phyloP scores from a whole-genome alignment of 768 basidiomycete species.

The Collybia mongolica region DNA sequence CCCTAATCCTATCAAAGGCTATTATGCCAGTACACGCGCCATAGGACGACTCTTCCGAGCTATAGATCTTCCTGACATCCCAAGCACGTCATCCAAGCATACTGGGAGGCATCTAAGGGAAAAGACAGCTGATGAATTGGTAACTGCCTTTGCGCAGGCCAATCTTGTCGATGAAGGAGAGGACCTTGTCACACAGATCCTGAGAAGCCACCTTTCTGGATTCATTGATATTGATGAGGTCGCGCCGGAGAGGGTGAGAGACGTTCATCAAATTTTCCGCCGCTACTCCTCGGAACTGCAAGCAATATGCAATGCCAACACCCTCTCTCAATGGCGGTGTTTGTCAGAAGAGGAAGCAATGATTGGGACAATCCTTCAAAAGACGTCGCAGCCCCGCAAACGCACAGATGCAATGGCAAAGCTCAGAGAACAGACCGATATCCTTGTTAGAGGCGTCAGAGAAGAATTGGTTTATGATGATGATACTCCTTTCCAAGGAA shows the following conservation, averaged over 20 bases:
- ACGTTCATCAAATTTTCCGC: conserved; percentile 31
- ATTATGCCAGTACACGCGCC: conserved; percentile 52
- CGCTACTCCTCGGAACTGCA: conserved; percentile 47
- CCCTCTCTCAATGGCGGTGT: conserved; percentile 21
- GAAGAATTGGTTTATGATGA: conserved; percentile 53
- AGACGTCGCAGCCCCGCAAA: conserved; percentile 54
- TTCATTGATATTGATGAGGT: conserved; percentile 26
- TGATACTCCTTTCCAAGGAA: conserved; percentile 32
- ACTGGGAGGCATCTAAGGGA: conserved; percentile 10
- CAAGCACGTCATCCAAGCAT: conserved; percentile 7
- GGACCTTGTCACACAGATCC: conserved; percentile 20
- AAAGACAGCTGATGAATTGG: conserved; percentile 15
- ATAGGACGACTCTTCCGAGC: conserved; percentile 64
- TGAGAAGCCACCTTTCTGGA: conserved; percentile 21
- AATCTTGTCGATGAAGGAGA: conserved; percentile 16
- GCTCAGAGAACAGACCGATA: conserved; percentile 53
- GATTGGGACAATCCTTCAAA: conserved; percentile 65
- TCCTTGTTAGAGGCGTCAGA: conserved; percentile 48
- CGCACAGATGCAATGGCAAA: conserved; percentile 53
- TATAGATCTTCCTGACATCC: conserved; percentile 46
- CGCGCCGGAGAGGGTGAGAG: conserved; percentile 19
- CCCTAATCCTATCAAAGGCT: conserved; percentile 26
- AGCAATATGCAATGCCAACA: conserved; percentile 44
- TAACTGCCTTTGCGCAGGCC: conserved; percentile 14
- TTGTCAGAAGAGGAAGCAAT: conserved; percentile 50